These are phyloP conservation scores for Sphagnum contortum DNA, from an alignment of 225 moss, liverwort and hornwort species.

Conservation along the genomic window DNA sequence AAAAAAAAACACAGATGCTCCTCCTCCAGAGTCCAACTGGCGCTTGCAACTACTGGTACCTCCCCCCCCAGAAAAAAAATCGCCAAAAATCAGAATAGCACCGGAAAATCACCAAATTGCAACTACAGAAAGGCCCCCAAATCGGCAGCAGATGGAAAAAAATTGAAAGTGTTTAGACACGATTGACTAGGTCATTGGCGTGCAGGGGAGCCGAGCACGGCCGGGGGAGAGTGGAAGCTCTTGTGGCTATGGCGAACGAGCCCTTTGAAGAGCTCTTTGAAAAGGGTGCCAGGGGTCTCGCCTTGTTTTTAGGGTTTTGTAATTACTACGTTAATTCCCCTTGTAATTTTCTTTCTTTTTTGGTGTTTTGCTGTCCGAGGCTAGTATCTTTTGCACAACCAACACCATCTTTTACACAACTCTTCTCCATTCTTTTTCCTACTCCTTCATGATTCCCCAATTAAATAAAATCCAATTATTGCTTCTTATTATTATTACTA, in stretches of 20 bases:
- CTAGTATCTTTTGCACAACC: no score
- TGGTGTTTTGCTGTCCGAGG: slow-evolving; percentile 1
- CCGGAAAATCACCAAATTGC: slow-evolving; percentile 9
- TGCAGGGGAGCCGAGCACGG: background rate
- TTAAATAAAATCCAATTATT: no score
- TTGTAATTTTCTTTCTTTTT: background rate
- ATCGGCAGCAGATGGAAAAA: background rate
- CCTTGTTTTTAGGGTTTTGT: slow-evolving; percentile 1
- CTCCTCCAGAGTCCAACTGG: no score
- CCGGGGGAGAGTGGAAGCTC: background rate
- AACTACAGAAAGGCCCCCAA: slow-evolving; percentile 4
- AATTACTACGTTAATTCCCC: background rate
- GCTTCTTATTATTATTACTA: no score
- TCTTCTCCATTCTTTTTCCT: no score
- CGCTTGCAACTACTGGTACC: no score
- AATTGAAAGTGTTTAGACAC: background rate
- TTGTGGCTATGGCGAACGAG: background rate
- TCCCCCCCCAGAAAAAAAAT: background rate
- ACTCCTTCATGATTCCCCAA: no score
- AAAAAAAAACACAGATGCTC: no score
- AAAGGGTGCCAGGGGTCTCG: background rate
- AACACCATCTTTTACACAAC: no score
- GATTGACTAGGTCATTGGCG: background rate
- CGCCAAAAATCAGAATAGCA: slow-evolving; percentile 5
- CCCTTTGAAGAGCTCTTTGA: background rate